Conservation (phyloP, 495 filamentous ascomycete species). For the Parmelia sp. region DNA sequence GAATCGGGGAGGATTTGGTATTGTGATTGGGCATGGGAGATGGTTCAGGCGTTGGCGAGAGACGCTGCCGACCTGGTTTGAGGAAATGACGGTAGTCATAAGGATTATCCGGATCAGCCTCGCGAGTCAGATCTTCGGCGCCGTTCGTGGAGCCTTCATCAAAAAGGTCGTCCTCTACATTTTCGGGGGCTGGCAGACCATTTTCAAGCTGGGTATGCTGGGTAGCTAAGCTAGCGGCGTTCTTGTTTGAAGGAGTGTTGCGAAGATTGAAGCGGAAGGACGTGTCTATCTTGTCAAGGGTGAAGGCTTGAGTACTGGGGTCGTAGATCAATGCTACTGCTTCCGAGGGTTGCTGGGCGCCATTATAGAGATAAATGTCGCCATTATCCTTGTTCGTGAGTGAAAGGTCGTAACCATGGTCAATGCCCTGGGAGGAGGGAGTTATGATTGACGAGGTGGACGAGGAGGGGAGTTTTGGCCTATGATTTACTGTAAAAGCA, state of each 20-base stretch:
- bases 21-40: constrained; percentile 18
- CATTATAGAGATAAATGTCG: constrained; percentile 46
- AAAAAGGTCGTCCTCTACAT: constrained; percentile 37
- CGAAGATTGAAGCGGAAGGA: constrained; percentile 54
- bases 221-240: constrained; percentile 39
- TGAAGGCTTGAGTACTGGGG: constrained; percentile 42
- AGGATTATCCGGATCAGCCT: constrained; percentile 48
- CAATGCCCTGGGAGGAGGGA: constrained; percentile 32
- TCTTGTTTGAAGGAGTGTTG: constrained; percentile 41
- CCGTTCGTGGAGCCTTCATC: constrained; percentile 38
- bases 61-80: constrained; percentile 10
- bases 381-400: constrained; percentile 45
- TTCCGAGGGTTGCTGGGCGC: constrained; percentile 42
- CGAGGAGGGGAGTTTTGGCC: constrained; percentile 42
- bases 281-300: constrained; percentile 45
- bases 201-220: constrained; percentile 44
- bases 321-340: constrained; percentile 50
- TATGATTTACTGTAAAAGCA: constrained; percentile 39
- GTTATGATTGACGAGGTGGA: constrained; percentile 40
- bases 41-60: constrained; percentile 20
- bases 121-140: constrained; percentile 35
- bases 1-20: constrained; percentile 7
- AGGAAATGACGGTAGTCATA: constrained; percentile 57
- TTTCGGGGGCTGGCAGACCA: constrained; percentile 34
- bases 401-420: constrained; percentile 43